Evolutionary conservation across 306 rosid genomes (phyloP).

Genomic region (Citrullus colocynthis): DNA sequence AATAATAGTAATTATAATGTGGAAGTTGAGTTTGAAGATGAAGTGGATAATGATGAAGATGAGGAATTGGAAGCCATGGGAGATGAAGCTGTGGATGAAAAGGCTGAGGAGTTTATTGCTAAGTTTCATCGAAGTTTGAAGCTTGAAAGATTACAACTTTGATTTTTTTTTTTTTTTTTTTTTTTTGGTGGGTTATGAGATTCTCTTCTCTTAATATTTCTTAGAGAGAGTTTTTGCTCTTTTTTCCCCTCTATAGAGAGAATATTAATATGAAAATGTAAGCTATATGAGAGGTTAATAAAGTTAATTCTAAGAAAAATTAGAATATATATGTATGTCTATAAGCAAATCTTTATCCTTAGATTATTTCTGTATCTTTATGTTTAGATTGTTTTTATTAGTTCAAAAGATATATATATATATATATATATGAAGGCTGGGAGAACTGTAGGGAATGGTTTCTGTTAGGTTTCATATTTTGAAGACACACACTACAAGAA

Average conservation of each 20-base stretch:
- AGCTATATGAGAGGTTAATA: background rate
- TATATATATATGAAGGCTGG: too few relatives aligned
- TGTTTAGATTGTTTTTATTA: too few relatives aligned
- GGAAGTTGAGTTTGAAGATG: background rate
- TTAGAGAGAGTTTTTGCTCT: background rate
- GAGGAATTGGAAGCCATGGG: background rate
- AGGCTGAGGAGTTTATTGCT: conserved; percentile 4
- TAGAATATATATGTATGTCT: too few relatives aligned
- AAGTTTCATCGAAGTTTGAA: background rate
- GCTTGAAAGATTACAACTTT: background rate
- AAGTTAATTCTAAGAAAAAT: background rate
- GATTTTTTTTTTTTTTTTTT: background rate
- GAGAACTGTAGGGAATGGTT: too few relatives aligned
- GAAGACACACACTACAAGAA: too few relatives aligned
- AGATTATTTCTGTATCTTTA: too few relatives aligned
- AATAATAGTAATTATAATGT: too few relatives aligned
- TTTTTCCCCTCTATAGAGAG: background rate
- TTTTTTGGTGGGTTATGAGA: background rate
- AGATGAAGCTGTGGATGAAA: background rate
- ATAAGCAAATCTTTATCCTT: too few relatives aligned
- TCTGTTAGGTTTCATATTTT: too few relatives aligned
- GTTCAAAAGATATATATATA: too few relatives aligned
- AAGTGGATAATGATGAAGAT: background rate
- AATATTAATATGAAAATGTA: background rate
- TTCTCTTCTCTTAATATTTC: conserved; percentile 1